Base-by-base conservation (phyloP, 768 basidiomycete genomes). In the Hericium alpestre region DNA sequence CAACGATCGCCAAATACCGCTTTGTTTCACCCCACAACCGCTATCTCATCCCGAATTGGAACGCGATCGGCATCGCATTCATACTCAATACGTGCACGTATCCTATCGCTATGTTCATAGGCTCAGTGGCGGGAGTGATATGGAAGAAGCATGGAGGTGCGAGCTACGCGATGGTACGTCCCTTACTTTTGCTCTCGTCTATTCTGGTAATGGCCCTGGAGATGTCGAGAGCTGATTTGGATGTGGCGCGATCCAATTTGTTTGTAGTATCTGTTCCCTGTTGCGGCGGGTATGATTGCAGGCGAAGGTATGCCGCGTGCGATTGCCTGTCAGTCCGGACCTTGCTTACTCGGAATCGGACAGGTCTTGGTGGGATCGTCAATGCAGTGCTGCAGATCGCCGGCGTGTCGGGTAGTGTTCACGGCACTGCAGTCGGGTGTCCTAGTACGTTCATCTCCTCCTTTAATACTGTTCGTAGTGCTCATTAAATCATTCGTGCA, bases 301-400 rank as follows among this genome's bases (percentile, higher is more conserved):
- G 81, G 81, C 25, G 81, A 82, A 60, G 82, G 32, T 9, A 10
- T 32, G 32, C 9, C 6, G 32, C 32, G 32, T 32, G 9, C 32
- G 9, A 32, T 32, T 32, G 32, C 32, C 32, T 10, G 32, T 32
- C 32, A 32, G 9, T 32, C 32, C 9, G 32, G 32, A 10, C 32
- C 32, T 8, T 10, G 9, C 32, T 32, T 32, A 32, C 32, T 32
- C 8, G 9, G 6, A 32, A 32, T 32, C 32, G 32, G 32, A 32
- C 32, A 32, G 32, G 82, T 68, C 71, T 83, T 38, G 82, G 80
- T 27, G 82, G 81, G 64, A 80, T 83, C 53, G 74, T 82, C 65
- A 76, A 78, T 59, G 80, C 81, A 12, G 65, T 82, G n/a, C 70
- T 83, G 22, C 76, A 79, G 32, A 70, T 82, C 53, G 66, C 72